Evolutionary conservation across 2,329 filamentous ascomycete genomes (phyloP), one percentile per base, ranked within the genome.

Genomic region (Lachnellula cervina): DNA sequence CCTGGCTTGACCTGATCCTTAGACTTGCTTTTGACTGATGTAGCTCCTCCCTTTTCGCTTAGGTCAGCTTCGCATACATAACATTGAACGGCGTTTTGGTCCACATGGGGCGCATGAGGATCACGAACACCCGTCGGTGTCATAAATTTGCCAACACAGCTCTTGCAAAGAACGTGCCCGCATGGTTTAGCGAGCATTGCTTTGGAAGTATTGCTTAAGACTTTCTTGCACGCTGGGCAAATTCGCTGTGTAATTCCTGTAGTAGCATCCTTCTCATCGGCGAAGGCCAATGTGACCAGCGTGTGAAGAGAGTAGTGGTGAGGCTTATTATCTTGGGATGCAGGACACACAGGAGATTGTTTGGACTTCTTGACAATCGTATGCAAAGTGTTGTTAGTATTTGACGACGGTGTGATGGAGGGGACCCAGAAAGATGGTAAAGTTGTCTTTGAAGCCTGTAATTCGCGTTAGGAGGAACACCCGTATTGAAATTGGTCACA

Each of bases 381-480:
- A 66, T 84, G 76, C 51, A 84, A 75, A 51, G 78, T 75, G 49
- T 77, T 74, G 47, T 81, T 81, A 38, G 79, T 80, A 56, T 85
- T 83, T 46, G 82, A 81, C 0, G 78, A 78, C 0, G 90, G 90
- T 0, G 89, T 95, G 55, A 93, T 81, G 0, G 88, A 89, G 0
- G 91, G 93, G 1, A 93, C 87, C 94, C 93, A 97, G 74, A 97
- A 97, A 0, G 90, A 95, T 0, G 90, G 89, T 0, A 96, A 74
- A 16, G 80, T 80, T 1, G 83, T 80, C 71, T 87, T 89, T 8
- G 80, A 77, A 2, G 83, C 80, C 67, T 65, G 38, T 40, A 13
- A 35, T n/a, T 0, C 17, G 28, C 13, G 48, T 55, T 23, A 23
- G 48, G 59, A 49, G 51, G 56, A 50, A 52, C 49, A 28, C 42